Conservation (phyloP, 306 rosid genomes). For the Cajanus cajan region DNA sequence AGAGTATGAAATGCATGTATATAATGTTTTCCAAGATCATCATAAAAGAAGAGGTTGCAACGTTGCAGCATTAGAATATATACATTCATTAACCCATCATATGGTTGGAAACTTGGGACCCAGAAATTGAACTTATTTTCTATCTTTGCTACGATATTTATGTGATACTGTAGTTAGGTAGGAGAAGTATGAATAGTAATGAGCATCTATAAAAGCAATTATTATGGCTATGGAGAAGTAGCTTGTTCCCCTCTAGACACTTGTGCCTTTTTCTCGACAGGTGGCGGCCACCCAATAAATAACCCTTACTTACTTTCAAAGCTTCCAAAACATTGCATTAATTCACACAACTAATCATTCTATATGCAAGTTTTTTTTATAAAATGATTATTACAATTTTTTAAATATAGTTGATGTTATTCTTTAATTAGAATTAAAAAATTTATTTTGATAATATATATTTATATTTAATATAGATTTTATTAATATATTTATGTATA, state of each 20-base stretch:
- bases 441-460: too few species aligned
- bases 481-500: too few species aligned
- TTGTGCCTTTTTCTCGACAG: slow-evolving; percentile 44
- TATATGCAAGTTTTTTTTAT: too few species aligned
- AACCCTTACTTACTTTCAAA: background rate
- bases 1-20: background rate
- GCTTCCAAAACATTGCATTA: background rate
- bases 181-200: slow-evolving; percentile 18
- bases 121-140: background rate
- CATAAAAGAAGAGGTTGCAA: background rate
- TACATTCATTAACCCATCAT: background rate
- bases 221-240: slow-evolving; percentile 19
- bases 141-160: background rate
- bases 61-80: background rate
- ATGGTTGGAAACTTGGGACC: background rate
- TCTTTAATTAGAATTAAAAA: too few species aligned
- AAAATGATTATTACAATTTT: too few species aligned
- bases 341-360: background rate
- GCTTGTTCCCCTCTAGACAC: slow-evolving; percentile 38
- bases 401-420: too few species aligned
- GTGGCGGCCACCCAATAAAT: slow-evolving; percentile 45
- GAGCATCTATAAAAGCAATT: background rate
- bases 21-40: background rate
- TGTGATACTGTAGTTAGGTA: slow-evolving; percentile 9
- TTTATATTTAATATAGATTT: too few species aligned